Conservation (phyloP, 2,329 filamentous ascomycete genomes). For the Sporothrix luriei region DNA sequence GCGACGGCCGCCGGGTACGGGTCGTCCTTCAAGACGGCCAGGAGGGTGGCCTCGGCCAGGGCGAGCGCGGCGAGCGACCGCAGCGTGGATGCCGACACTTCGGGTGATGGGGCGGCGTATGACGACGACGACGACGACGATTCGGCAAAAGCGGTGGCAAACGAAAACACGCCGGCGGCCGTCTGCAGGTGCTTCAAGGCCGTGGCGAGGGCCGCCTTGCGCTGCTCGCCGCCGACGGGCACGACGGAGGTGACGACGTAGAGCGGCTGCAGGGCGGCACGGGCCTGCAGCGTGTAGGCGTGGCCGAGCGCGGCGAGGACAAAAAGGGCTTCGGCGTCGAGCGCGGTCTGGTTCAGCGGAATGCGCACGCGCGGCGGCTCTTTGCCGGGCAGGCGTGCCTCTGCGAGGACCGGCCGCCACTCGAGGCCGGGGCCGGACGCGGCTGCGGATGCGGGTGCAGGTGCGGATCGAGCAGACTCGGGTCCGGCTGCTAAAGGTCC, state of each 20-base stretch:
- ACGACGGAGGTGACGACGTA: slow-evolving; percentile 66
- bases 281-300: slow-evolving; percentile 70
- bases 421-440: slow-evolving; percentile 51
- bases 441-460: neutral
- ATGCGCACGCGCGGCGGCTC: slow-evolving; percentile 69
- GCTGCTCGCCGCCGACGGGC: slow-evolving; percentile 64
- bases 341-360: slow-evolving; percentile 45
- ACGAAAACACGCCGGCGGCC: slow-evolving; percentile 68
- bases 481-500: neutral
- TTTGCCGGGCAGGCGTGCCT: slow-evolving; percentile 57
- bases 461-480: neutral
- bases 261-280: slow-evolving; percentile 71
- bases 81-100: slow-evolving; percentile 57
- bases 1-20: slow-evolving; percentile 83
- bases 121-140: slow-evolving; percentile 42
- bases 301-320: slow-evolving; percentile 75
- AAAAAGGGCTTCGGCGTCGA: slow-evolving; percentile 85
- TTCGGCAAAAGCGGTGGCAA: neutral
- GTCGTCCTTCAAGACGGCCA: slow-evolving; percentile 91
- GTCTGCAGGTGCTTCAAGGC: slow-evolving; percentile 78
- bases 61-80: slow-evolving; percentile 66
- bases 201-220: slow-evolving; percentile 68
- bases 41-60: slow-evolving; percentile 83
- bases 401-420: slow-evolving; percentile 82
- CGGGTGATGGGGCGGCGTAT: slow-evolving; percentile 45